Percentiles rank a stretch among this genome's conserved stretches.
Conservation (phyloP, 2,329 filamentous ascomycete species). For the Colletotrichum caudatum region DNA sequence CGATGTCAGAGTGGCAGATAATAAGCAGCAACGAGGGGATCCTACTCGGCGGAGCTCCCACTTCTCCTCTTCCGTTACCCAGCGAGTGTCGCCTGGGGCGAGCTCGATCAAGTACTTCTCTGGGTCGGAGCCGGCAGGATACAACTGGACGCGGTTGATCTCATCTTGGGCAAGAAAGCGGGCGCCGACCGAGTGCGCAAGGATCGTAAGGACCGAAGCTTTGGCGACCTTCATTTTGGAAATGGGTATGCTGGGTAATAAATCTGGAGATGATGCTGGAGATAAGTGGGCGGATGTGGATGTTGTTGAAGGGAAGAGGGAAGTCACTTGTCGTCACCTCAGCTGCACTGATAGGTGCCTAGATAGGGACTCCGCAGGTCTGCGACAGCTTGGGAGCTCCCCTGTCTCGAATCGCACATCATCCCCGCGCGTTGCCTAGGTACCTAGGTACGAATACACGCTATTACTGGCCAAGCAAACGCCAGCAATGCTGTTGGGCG, state of each 20-base stretch:
- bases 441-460: neutral
- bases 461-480: conserved; percentile 1
- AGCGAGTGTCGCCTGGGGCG: conserved; percentile 82
- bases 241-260: neutral
- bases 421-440: conserved; percentile 18
- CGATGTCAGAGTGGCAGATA: neutral
- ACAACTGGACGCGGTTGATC: conserved; percentile 62
- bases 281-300: conserved; percentile 22
- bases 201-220: conserved; percentile 65
- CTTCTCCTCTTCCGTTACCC: conserved; percentile 95
- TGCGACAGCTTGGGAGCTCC: conserved; percentile 21
- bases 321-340: conserved; percentile 17
- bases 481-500: conserved; percentile 7
- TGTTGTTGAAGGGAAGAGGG: conserved; percentile 22
- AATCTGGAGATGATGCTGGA: conserved; percentile 28
- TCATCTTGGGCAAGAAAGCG: conserved; percentile 69
- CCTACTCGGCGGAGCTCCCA: conserved; percentile 87
- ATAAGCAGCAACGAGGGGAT: neutral
- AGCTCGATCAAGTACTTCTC: conserved; percentile 84
- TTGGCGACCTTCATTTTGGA: conserved; percentile 64
- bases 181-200: conserved; percentile 66
- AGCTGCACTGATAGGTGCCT: conserved; percentile 18
- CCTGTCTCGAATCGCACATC: conserved; percentile 19
- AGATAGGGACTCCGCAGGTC: conserved; percentile 1
- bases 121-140: conserved; percentile 54